These are phyloP conservation scores for Nannochloropsis salina DNA, from an alignment of 108 stramenopile genomes.

Conservation along the genomic window DNA sequence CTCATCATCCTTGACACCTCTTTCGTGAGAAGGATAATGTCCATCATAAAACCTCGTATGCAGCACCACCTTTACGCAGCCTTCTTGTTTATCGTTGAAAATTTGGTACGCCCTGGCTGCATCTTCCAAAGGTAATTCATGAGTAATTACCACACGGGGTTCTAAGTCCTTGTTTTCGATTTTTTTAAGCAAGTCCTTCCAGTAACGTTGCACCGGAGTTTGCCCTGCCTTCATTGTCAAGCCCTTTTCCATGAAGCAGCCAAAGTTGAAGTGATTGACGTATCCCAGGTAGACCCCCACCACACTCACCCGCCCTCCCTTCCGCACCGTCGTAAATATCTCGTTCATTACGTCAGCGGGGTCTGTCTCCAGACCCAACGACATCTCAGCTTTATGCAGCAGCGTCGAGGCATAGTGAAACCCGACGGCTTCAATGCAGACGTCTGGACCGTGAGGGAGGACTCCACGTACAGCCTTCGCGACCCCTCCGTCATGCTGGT, in stretches of 20 bases:
- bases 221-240: slow-evolving; percentile 1
- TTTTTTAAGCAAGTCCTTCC: background rate
- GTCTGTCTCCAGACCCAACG: background rate
- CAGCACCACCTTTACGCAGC: background rate
- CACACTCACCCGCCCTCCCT: slow-evolving; percentile 14
- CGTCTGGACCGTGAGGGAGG: slow-evolving; percentile 8
- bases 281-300: background rate
- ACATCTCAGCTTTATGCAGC: background rate
- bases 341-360: slow-evolving; percentile 2
- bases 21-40: background rate
- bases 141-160: background rate
- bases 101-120: slow-evolving; percentile 17
- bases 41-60: background rate
- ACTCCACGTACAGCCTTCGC: background rate
- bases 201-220: slow-evolving; percentile 6
- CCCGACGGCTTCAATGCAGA: background rate
- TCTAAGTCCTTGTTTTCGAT: background rate
- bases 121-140: background rate
- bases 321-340: background rate
- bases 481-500: background rate
- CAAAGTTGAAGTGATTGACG: slow-evolving; percentile 11
- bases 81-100: background rate
- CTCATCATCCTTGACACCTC: slow-evolving; percentile 20
- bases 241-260: slow-evolving; percentile 20
- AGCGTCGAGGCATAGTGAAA: background rate